A percentile compares a stretch with the other conserved stretches of the same genome.
These are phyloP conservation scores for Sideroxylon spinosum DNA, from an alignment of 179 eudicot genomes.

Conservation along the genomic window DNA sequence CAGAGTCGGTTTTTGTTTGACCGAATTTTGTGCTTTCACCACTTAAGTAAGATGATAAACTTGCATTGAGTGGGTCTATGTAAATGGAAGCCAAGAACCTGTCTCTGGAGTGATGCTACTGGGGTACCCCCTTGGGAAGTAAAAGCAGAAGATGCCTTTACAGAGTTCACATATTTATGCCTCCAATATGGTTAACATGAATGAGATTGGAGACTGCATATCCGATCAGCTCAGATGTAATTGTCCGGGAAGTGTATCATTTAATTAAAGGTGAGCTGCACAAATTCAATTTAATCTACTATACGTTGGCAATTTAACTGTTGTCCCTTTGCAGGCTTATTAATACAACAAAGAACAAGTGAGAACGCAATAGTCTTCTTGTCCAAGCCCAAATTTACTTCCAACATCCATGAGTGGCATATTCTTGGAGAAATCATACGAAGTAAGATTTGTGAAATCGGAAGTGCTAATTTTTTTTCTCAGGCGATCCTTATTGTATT, in stretches of 20 bases:
- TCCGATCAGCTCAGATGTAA: constrained; percentile 6
- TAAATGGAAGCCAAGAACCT: background rate
- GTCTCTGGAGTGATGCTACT: background rate
- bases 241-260: background rate
- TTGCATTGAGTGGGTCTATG: constrained; percentile 3
- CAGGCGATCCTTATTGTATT: too few relatives aligned
- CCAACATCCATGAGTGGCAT: background rate
- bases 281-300: background rate
- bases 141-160: background rate
- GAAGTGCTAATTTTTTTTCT: too few relatives aligned
- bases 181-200: background rate
- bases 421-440: background rate
- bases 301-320: background rate
- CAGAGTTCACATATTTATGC: background rate
- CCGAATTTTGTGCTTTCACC: background rate
- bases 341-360: background rate
- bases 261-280: background rate
- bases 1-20: background rate
- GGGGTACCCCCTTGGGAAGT: background rate
- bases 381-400: background rate
- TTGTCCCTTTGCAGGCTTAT: constrained; percentile 1
- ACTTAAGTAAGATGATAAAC: background rate
- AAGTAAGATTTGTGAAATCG: background rate
- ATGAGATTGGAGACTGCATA: constrained; percentile 2
- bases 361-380: background rate